Percentiles rank a stretch among this genome's conserved stretches.
Evolutionary conservation across 176 grass and related monocot species (phyloP).

Genomic region (Oryza punctata): DNA sequence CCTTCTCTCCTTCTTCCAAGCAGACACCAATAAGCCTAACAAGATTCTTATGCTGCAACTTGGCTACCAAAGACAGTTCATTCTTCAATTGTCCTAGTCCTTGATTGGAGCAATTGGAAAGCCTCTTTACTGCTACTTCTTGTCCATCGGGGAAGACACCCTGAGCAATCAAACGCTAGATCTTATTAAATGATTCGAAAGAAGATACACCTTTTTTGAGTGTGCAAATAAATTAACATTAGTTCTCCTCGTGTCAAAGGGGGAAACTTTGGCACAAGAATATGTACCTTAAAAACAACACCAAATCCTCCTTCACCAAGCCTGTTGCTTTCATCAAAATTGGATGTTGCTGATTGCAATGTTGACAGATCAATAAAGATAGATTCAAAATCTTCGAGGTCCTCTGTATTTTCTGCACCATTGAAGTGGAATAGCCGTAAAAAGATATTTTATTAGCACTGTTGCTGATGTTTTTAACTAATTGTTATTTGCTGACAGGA

Average conservation of each 20-base stretch:
- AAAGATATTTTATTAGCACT: not conserved
- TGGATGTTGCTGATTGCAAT: conserved; percentile 39
- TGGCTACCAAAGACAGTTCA: conserved; percentile 31
- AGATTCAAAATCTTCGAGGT: conserved; percentile 45
- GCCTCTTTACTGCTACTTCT: conserved; percentile 47
- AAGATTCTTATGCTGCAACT: conserved; percentile 43
- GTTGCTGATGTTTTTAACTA: not conserved
- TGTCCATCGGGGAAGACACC: conserved; percentile 40
- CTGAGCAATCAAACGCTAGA: not conserved
- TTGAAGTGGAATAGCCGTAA: not conserved
- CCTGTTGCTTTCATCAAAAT: conserved; percentile 56
- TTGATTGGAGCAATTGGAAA: conserved; percentile 7
- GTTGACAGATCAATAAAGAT: conserved; percentile 45
- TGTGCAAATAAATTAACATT: not conserved
- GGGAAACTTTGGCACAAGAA: not conserved
- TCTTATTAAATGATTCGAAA: not conserved
- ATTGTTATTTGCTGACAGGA: not conserved
- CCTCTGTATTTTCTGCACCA: conserved; percentile 34
- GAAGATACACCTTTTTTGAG: not conserved
- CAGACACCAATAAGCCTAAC: conserved; percentile 38
- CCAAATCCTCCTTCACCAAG: conserved; percentile 50
- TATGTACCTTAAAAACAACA: conserved; percentile 53
- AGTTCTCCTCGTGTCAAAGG: not conserved
- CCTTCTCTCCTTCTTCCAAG: conserved; percentile 41
- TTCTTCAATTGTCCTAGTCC: conserved; percentile 21